Conservation (phyloP, 2,329 filamentous ascomycete species). For the Penicillium digitatum region DNA sequence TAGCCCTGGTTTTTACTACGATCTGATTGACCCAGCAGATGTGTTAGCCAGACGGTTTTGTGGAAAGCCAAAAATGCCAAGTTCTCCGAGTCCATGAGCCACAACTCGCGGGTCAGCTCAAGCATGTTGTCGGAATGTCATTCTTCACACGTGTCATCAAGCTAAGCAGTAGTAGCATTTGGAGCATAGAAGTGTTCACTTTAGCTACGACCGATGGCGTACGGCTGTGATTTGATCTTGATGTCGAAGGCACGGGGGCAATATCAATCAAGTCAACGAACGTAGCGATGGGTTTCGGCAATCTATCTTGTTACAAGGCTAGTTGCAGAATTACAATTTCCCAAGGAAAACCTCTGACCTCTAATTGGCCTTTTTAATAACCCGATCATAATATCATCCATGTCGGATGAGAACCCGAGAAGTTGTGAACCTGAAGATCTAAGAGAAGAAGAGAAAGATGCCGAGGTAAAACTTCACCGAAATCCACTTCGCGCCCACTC, state of each 20-base stretch:
- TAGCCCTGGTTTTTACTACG: slow-evolving; percentile 43
- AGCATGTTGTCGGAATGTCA: slow-evolving; percentile 59
- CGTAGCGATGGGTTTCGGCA: too few relatives aligned
- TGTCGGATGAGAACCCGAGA: too few relatives aligned
- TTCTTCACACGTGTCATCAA: slow-evolving; percentile 50
- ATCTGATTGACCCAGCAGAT: not conserved
- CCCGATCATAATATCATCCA: too few relatives aligned
- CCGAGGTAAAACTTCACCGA: slow-evolving; percentile 13
- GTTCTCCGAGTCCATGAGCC: slow-evolving; percentile 41
- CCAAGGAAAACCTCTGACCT: too few relatives aligned
- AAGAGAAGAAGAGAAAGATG: not conserved
- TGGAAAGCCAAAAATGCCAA: slow-evolving; percentile 53
- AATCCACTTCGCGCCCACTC: slow-evolving; percentile 1
- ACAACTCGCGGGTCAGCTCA: slow-evolving; percentile 53
- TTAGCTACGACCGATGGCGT: slow-evolving; percentile 55
- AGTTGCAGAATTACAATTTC: too few relatives aligned
- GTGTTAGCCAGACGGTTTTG: slow-evolving; percentile 30
- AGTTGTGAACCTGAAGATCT: too few relatives aligned
- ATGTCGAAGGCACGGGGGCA: slow-evolving; percentile 50
- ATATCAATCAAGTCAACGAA: too few relatives aligned
- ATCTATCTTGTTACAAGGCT: too few relatives aligned
- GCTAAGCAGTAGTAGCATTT: slow-evolving; percentile 46
- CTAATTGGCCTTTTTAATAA: too few relatives aligned
- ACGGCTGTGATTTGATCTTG: slow-evolving; percentile 47
- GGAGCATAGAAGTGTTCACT: slow-evolving; percentile 51